A percentile compares a stretch with the other conserved stretches of the same genome.
Conservation (phyloP, 2,329 filamentous ascomycete genomes). For the Colletotrichum simmondsii region DNA sequence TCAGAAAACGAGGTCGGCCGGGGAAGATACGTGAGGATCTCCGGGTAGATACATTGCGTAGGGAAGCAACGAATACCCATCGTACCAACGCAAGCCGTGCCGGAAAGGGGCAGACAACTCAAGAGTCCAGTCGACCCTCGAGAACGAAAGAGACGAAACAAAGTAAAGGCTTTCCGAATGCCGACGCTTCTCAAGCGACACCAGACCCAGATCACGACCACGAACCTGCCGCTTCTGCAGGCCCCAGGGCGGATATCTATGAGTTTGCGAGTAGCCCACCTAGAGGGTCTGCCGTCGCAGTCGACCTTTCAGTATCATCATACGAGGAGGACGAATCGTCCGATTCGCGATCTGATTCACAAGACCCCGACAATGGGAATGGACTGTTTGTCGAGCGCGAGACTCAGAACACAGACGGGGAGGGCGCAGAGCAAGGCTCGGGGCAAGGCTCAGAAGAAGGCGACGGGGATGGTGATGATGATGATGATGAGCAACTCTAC, state of each 20-base stretch:
- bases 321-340: background rate
- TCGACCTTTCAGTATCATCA: background rate
- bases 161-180: background rate
- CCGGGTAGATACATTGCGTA: background rate
- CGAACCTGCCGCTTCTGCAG: background rate
- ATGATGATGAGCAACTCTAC: constrained; percentile 4
- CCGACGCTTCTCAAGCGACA: background rate
- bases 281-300: background rate
- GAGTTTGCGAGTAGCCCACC: background rate
- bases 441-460: background rate
- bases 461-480: background rate
- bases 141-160: background rate
- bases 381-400: constrained; percentile 6
- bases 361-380: background rate
- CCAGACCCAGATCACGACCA: too few species aligned
- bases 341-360: background rate
- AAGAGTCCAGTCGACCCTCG: background rate
- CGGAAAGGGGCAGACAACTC: background rate
- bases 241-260: background rate
- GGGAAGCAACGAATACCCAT: background rate
- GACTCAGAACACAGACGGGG: background rate
- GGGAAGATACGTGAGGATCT: background rate
- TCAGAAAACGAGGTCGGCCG: background rate
- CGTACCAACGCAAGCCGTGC: background rate
- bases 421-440: too few species aligned